Conservation (phyloP, 192 early-diverging fungal species). For the Umbelopsis sp. region DNA sequence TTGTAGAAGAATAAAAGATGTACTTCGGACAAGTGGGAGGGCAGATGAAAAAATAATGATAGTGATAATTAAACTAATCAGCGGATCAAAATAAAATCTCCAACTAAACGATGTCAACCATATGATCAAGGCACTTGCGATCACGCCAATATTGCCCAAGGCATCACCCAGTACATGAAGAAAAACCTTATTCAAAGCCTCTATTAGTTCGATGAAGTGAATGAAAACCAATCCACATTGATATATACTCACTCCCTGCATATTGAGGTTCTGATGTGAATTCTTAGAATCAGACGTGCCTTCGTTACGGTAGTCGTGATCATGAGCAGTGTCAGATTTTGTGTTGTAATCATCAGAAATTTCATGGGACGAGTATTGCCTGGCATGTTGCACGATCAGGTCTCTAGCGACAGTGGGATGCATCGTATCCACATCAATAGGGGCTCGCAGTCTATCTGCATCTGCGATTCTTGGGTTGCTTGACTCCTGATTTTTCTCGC, state of each 20-base stretch:
- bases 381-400: neutral
- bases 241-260: constrained; percentile 42
- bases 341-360: constrained; percentile 4
- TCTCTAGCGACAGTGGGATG: neutral
- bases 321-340: constrained; percentile 50
- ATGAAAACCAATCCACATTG: neutral
- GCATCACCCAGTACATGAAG: constrained; percentile 92
- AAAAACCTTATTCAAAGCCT: constrained; percentile 57
- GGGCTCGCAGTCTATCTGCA: neutral
- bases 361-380: neutral
- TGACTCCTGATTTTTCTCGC: neutral
- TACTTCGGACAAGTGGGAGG: constrained; percentile 51
- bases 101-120: constrained; percentile 68
- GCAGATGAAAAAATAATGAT: constrained; percentile 62
- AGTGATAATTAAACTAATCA: constrained; percentile 60
- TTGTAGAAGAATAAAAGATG: constrained; percentile 81
- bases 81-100: constrained; percentile 86
- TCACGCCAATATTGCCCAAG: constrained; percentile 86
- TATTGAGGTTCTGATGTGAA: constrained; percentile 52
- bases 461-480: neutral
- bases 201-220: neutral
- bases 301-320: constrained; percentile 38
- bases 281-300: constrained; percentile 29
- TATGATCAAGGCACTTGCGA: constrained; percentile 76
- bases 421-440: neutral